Percentiles rank a stretch among this genome's conserved stretches.
Conservation (phyloP, 1,284 basidiomycete species). For the Serendipita sp. region DNA sequence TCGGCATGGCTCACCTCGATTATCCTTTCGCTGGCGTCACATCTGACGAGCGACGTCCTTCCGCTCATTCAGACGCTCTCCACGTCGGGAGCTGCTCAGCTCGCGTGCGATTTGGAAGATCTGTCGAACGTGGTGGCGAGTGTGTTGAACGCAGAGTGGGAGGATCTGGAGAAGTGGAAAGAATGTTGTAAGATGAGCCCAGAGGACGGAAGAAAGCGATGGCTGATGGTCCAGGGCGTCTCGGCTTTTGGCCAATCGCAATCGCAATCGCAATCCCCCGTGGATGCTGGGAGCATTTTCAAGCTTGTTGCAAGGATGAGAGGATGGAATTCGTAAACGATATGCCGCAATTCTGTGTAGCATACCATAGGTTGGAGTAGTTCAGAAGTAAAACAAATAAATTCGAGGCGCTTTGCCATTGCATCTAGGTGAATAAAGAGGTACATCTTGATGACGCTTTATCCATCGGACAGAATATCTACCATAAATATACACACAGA, state of each 20-base stretch:
- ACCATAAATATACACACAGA: too few relatives aligned
- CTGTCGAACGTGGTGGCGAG: constrained; percentile 72
- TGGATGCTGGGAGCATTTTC: not conserved
- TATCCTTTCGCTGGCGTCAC: constrained; percentile 60
- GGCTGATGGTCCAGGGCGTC: not conserved
- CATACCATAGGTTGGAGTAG: too few relatives aligned
- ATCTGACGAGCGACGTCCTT: constrained; percentile 55
- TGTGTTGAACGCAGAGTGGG: constrained; percentile 76
- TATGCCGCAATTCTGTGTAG: too few relatives aligned
- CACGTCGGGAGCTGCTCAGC: constrained; percentile 59
- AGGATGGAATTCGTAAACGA: not conserved
- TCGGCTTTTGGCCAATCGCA: not conserved
- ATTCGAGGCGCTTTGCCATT: too few relatives aligned
- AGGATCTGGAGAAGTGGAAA: constrained; percentile 61
- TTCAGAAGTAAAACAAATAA: too few relatives aligned
- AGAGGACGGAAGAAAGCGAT: constrained; percentile 21
- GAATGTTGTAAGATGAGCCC: constrained; percentile 46
- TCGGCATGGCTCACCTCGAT: constrained; percentile 83
- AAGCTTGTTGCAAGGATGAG: not conserved
- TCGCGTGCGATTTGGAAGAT: constrained; percentile 80
- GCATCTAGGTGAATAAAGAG: too few relatives aligned
- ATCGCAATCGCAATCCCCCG: not conserved
- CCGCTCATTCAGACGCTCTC: constrained; percentile 47
- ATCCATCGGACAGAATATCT: too few relatives aligned
- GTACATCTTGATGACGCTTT: too few relatives aligned